Percentiles rank a stretch among this genome's conserved stretches.
These are phyloP conservation scores for Avena atlantica DNA, from an alignment of 176 grass and related monocot species.

Conservation along the genomic window DNA sequence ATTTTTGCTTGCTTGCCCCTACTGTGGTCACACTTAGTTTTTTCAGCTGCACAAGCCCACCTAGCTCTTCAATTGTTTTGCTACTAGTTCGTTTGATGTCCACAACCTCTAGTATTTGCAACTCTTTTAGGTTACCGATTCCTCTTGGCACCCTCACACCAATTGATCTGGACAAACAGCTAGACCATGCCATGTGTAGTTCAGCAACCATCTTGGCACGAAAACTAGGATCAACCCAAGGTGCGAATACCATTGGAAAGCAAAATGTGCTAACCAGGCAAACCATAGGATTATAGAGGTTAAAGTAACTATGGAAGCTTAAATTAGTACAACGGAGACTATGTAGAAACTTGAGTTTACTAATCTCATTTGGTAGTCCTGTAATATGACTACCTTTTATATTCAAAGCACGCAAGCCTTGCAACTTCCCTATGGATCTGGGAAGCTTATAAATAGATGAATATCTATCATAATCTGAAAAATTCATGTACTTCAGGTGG, in stretches of 20 bases:
- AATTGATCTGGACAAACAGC: accelerated
- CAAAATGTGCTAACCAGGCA: neutral
- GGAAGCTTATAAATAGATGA: conserved; percentile 13
- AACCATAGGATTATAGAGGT: accelerated
- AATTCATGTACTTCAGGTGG: conserved; percentile 26
- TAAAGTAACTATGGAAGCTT: neutral
- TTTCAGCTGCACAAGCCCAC: neutral
- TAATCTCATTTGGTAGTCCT: neutral
- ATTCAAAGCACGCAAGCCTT: neutral
- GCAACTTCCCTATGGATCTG: conserved; percentile 30
- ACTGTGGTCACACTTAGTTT: neutral
- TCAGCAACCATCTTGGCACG: neutral
- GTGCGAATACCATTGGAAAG: neutral
- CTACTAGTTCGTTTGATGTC: neutral
- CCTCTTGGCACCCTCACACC: conserved; percentile 29
- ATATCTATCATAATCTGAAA: neutral
- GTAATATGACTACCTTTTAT: neutral
- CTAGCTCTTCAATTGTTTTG: conserved; percentile 15
- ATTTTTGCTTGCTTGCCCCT: neutral
- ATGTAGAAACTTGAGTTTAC: neutral
- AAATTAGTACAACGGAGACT: neutral
- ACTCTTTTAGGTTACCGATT: neutral
- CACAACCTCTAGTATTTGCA: neutral
- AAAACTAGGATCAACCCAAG: neutral
- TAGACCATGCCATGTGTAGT: neutral